Evolutionary conservation across 164 flowering plant species (phyloP), one percentile per base, ranked within the genome.

Genomic region (Vitis rotundifolia): DNA sequence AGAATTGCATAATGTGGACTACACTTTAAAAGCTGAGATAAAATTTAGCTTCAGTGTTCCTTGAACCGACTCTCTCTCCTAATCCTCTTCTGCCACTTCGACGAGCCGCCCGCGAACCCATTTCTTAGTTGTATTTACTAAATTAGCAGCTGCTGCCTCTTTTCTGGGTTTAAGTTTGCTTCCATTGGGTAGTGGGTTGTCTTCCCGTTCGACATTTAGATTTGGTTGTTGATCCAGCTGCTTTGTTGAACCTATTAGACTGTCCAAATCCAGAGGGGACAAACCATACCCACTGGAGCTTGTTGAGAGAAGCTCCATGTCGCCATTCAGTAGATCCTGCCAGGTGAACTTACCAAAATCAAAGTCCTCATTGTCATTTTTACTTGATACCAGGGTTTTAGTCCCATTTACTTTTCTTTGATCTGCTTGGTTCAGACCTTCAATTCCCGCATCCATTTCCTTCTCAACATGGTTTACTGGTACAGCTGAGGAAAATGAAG

Each of bases 51-150:
- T 37, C 44, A 37, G 44, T 37, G 6, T 37, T 37, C 44, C 44
- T 37, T 37, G 44, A 37, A 37, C 44, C 7, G 44, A 37, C 44
- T 37, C 26, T 22, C 26, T 22, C 26, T 37, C 44, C 26, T 57
- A 75, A 44, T 54, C 61, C 66, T 47, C 71, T 68, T 75, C 85
- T 5, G 49, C 55, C 29, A 82, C 86, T 76, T 84, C 86, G 55
- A 89, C 85, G 64, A 89, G 83, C 77, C 76, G 80, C 22, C 93
- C 93, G 37, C 91, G 78, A 22, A 87, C 80, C 93, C 93, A 89
- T 71, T 80, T 89, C 77, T 80, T 82, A 8, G 75, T 69, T 14
- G 54, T 16, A 3, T 70, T 54, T 5, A n/a, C 51, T 48, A 77
- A 26, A 51, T 74, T 63, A 15, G 72, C 47, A 14, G 75, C 47